Base-by-base conservation (phyloP, 225 moss, liverwort and hornwort species). In the Rhytidiadelphus loreus region DNA sequence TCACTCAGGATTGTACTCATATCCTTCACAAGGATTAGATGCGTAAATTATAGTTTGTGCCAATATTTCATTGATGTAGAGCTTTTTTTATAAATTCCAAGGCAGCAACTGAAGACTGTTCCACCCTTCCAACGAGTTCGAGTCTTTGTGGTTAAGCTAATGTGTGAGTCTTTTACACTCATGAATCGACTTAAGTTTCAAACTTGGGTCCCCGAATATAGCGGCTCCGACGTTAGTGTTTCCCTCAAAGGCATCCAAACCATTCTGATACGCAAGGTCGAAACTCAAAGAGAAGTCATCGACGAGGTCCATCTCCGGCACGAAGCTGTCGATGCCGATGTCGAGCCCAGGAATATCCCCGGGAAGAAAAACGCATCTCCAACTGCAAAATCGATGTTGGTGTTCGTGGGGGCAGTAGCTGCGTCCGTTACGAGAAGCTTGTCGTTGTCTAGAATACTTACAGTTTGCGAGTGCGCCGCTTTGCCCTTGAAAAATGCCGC, bases 241-340 rank as follows among this genome's bases (percentile, higher is more conserved):
- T 86, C 89, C 91, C 81, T 92, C 90, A 70, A 92, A 87, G 87
- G 89, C 87, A 33, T 92, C 93, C 88, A 91, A 76, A 25, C 83
- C 85, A 28, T 76, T 85, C 53, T 85, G 88, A 46, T 89, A 87
- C 19, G 91, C 90, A 19, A 92, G 86, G 86, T 93, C 81, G 79
- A 93, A 92, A 83, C 79, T 92, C 50, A 91, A 57, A 66, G 90
- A 80, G 86, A 91, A 91, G 74, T 95, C 91, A 65, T 91, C 94
- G 66, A 48, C 83, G 22, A 92, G 70, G 59, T 87, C 85, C 57
- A 91, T 86, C 69, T 88, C 87, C 17, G 90, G 86, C 37, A 80
- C 87, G 52, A 95, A 93, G 83, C 85, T 83, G 13, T 86, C 92
- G 30, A 90, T 89, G 52, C 72, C 91, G 33, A 63, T 63, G 25